Conservation (phyloP, 2,329 filamentous ascomycete species). For the Fusarium mexicanum region DNA sequence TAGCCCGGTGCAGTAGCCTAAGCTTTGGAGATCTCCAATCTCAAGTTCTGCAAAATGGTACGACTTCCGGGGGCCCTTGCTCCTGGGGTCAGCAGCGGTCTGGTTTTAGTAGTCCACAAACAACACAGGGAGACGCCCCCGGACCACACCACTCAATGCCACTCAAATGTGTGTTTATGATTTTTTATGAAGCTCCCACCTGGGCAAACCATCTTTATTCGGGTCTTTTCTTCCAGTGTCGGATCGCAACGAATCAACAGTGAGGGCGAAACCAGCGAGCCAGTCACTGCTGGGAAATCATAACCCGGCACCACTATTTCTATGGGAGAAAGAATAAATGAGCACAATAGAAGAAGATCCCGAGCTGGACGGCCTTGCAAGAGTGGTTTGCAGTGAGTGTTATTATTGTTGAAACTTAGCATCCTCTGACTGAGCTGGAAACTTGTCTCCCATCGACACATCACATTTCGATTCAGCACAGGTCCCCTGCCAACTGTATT, state of each 20-base stretch:
- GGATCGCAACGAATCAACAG: background rate
- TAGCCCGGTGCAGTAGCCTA: slow-evolving; percentile 40
- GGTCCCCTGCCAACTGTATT: slow-evolving; percentile 22
- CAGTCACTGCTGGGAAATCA: background rate
- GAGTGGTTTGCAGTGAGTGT: slow-evolving; percentile 32
- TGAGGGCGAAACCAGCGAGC: background rate
- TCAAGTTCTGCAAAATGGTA: slow-evolving; percentile 43
- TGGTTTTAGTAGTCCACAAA: slow-evolving; percentile 32
- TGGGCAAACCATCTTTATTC: slow-evolving; percentile 10
- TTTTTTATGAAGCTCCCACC: slow-evolving; percentile 15
- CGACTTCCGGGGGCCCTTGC: slow-evolving; percentile 38
- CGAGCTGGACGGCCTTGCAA: slow-evolving; percentile 18
- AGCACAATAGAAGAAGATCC: background rate
- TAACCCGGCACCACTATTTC: too few relatives aligned
- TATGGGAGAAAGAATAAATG: slow-evolving; percentile 2
- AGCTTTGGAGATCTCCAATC: slow-evolving; percentile 45
- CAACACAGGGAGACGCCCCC: slow-evolving; percentile 29
- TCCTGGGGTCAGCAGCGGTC: slow-evolving; percentile 38
- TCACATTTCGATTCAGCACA: slow-evolving; percentile 41
- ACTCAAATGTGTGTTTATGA: slow-evolving; percentile 29
- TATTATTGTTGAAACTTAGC: slow-evolving; percentile 25
- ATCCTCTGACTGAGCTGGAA: slow-evolving; percentile 22
- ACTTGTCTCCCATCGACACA: slow-evolving; percentile 33
- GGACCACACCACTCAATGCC: slow-evolving; percentile 32
- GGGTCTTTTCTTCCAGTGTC: slow-evolving; percentile 1